Conservation (phyloP, 2,329 filamentous ascomycete genomes). For the Trichothecium roseum region DNA sequence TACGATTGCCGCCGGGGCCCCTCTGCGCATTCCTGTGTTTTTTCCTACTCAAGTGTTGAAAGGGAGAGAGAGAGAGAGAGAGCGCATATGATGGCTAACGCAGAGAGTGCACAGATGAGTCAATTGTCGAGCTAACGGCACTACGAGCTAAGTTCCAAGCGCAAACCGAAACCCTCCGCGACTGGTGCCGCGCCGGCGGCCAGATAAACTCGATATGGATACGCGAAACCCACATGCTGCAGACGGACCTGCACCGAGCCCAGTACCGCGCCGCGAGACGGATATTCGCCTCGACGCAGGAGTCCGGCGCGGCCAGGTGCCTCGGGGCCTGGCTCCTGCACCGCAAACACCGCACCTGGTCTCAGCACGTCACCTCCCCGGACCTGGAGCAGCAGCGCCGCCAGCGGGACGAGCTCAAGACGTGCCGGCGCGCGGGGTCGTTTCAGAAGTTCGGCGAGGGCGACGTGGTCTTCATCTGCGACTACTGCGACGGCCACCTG, state of each 20-base stretch:
- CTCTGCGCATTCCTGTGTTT: slow-evolving; percentile 1
- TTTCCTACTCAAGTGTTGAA: not conserved
- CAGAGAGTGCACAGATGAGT: slow-evolving; percentile 30
- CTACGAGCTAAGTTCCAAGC: slow-evolving; percentile 34
- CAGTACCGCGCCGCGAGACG: slow-evolving; percentile 47
- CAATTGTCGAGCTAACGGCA: slow-evolving; percentile 36
- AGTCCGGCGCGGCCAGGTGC: slow-evolving; percentile 33
- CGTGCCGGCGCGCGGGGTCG: slow-evolving; percentile 41
- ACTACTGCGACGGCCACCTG: slow-evolving; percentile 51
- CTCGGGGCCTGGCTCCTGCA: slow-evolving; percentile 46
- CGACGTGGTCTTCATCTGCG: slow-evolving; percentile 48
- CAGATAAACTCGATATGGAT: slow-evolving; percentile 47
- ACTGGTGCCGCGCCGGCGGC: slow-evolving; percentile 44
- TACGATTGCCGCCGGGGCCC: too few species aligned
- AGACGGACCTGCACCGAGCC: slow-evolving; percentile 42
- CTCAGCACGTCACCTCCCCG: slow-evolving; percentile 6
- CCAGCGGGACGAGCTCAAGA: slow-evolving; percentile 36
- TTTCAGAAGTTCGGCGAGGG: slow-evolving; percentile 44
- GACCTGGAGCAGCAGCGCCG: slow-evolving; percentile 25
- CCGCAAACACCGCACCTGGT: slow-evolving; percentile 33
- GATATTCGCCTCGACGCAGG: slow-evolving; percentile 42
- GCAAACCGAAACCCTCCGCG: slow-evolving; percentile 39
- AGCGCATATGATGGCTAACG: not conserved
- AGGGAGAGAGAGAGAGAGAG: too few species aligned
- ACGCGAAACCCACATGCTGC: slow-evolving; percentile 37